phyloP scores from a whole-genome alignment of 176 grass and related monocot species.

The Oryza rufipogon region DNA sequence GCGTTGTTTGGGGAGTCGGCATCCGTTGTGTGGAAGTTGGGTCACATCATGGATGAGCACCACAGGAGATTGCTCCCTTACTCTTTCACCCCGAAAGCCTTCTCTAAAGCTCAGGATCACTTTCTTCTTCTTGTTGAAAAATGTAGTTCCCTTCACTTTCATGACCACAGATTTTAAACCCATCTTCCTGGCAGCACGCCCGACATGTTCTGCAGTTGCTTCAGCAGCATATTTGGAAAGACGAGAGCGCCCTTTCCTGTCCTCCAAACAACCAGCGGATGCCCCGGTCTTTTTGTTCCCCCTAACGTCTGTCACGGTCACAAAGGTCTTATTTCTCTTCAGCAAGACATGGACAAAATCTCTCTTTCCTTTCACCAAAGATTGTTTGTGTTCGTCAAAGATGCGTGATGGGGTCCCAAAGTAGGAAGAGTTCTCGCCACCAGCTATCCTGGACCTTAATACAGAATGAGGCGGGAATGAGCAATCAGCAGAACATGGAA shows the following conservation, averaged over 20 bases:
- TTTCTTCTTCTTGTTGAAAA: slow-evolving; percentile 30
- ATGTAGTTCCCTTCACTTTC: background rate
- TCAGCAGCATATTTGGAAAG: slow-evolving; percentile 44
- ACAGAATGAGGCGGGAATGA: background rate
- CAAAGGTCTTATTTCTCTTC: slow-evolving; percentile 47
- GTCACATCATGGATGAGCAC: slow-evolving; percentile 48
- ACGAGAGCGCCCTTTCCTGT: slow-evolving; percentile 36
- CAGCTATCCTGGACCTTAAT: slow-evolving; percentile 8
- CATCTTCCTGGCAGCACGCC: slow-evolving; percentile 44
- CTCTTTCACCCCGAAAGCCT: slow-evolving; percentile 54
- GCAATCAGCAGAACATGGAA: background rate
- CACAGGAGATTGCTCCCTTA: slow-evolving; percentile 45
- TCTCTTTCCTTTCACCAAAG: slow-evolving; percentile 15
- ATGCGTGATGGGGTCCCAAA: background rate
- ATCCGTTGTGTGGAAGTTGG: slow-evolving; percentile 43
- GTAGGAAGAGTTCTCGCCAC: background rate
- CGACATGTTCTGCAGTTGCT: slow-evolving; percentile 36
- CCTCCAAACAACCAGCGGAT: slow-evolving; percentile 48
- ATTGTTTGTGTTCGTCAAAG: background rate
- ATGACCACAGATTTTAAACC: slow-evolving; percentile 25
- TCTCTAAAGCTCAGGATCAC: slow-evolving; percentile 46
- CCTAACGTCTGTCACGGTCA: slow-evolving; percentile 38
- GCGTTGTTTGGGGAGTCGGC: slow-evolving; percentile 16
- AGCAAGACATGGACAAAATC: slow-evolving; percentile 38
- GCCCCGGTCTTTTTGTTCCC: slow-evolving; percentile 43